Percentiles rank a stretch among this genome's conserved stretches.
phyloP scores from a whole-genome alignment of 331 rosid genomes.

The Acacia concinna region DNA sequence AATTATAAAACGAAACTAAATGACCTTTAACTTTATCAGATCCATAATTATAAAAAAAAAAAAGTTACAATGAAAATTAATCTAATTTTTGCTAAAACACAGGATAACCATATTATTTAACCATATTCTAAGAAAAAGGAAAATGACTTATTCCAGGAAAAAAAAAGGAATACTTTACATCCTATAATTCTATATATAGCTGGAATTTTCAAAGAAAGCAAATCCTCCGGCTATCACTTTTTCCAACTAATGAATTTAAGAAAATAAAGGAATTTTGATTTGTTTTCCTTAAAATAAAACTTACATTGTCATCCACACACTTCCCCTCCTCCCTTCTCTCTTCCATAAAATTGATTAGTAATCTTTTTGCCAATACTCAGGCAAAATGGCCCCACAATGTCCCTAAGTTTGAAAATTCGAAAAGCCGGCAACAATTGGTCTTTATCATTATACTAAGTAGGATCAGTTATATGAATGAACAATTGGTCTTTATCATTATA shows the following conservation, averaged over 20 bases:
- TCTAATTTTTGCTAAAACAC: too few species aligned
- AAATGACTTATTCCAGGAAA: neutral
- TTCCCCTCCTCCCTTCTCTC: neutral
- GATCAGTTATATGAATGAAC: too few species aligned
- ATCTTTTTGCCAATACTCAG: neutral
- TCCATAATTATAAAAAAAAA: too few species aligned
- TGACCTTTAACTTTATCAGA: neutral
- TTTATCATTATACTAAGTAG: too few species aligned
- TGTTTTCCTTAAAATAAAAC: neutral
- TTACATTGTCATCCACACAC: neutral
- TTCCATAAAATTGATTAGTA: neutral
- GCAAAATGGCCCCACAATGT: neutral
- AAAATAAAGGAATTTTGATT: neutral
- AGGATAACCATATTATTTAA: neutral
- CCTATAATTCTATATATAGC: neutral
- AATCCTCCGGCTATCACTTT: neutral
- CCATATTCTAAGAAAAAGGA: too few species aligned
- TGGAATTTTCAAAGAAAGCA: neutral
- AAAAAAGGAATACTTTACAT: neutral
- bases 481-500: too few species aligned
- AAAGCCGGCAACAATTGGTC: too few species aligned
- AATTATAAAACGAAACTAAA: too few species aligned
- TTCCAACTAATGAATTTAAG: neutral
- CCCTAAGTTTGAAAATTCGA: neutral
- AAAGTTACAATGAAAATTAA: too few species aligned